Evolutionary conservation across 495 filamentous ascomycete species (phyloP).

Genomic region (Penicillium odoratum): DNA sequence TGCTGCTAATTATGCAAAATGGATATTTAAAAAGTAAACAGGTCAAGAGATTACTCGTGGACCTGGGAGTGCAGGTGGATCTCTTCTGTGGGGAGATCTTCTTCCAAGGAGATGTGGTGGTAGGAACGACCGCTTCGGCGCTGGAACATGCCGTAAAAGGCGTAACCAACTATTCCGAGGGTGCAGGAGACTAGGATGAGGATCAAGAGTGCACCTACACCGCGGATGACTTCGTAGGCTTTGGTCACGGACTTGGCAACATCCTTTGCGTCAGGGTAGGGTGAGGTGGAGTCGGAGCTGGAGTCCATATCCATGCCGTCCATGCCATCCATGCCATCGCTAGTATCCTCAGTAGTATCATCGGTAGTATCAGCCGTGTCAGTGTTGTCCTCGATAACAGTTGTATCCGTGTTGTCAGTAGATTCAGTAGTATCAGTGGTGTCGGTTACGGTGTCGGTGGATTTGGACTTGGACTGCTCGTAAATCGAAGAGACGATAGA

Average conservation of each 20-base stretch:
- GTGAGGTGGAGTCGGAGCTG: constrained; percentile 3
- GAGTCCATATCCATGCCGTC: constrained; percentile 17
- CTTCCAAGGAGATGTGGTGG: constrained; percentile 36
- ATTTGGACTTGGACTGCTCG: constrained; percentile 9
- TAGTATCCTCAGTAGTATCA: background rate
- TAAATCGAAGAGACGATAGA: constrained; percentile 24
- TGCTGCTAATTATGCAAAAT: constrained; percentile 20
- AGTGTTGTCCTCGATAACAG: constrained; percentile 2
- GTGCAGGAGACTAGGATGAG: constrained; percentile 31
- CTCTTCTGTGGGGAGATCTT: constrained; percentile 29
- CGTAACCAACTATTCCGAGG: constrained; percentile 26
- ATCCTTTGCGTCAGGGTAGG: constrained; percentile 30
- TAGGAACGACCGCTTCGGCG: constrained; percentile 33
- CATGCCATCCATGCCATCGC: constrained; percentile 17
- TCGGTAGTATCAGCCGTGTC: constrained; percentile 1
- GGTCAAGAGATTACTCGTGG: constrained; percentile 11
- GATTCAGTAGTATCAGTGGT: constrained; percentile 4
- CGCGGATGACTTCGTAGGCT: constrained; percentile 40
- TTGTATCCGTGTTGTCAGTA: background rate
- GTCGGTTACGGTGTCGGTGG: constrained; percentile 4
- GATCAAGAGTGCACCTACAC: constrained; percentile 35
- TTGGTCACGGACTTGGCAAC: constrained; percentile 33
- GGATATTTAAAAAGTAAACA: constrained; percentile 4
- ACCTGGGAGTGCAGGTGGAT: constrained; percentile 21
- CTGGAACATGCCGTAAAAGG: constrained; percentile 26